Evolutionary conservation across 2,329 filamentous ascomycete species (phyloP), one percentile per base, ranked within the genome.

Genomic region (Cucurbitaria berberidis): DNA sequence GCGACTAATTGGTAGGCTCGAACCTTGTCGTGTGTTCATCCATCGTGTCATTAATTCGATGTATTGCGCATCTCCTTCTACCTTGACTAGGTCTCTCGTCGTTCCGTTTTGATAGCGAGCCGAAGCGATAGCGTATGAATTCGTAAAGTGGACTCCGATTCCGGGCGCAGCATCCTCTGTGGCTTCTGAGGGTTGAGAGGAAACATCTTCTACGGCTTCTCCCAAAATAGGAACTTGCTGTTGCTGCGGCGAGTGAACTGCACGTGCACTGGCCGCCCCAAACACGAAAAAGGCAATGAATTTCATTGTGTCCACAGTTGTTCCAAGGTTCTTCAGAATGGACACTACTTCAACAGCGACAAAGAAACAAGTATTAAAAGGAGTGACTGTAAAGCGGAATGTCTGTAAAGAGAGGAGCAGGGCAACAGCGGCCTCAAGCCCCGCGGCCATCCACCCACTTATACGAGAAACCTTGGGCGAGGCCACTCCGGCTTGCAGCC

Each of bases 121-220:
- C 19, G 66, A 61, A 26, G 64, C 65, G 32, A 58, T 53, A 19
- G 66, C 66, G 47, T 68, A 63, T 32, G 63, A 66, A 2, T 60
- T 65, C 11, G 67, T 66, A 21, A 70, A 69, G 43, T 70, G 67
- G 15, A 70, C 49, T 10, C 67, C 67, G 39, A 70, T 56, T 22
- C 48, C 60, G 9, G 61, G 57, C 11, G 45, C 34, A 30, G 24
- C 19, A 22, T 56, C 42, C n/a, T 59, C n/a, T 19, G 18, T 10
- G 8, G n/a, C 9, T 9, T 29, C 26, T 42, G 10, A 15, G 10
- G 16, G 6, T 13, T 19, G 22, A 5, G 40, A 11, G 8, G 7
- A 6, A 29, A 16, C 24, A n/a, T 29, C 40, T 16, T 42, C 22
- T 9, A 39, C 35, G 11, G 22, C 18, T 18, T 29, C 15, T 6